Conservation (phyloP, 345 rosid genomes). For the Acer campestre region DNA sequence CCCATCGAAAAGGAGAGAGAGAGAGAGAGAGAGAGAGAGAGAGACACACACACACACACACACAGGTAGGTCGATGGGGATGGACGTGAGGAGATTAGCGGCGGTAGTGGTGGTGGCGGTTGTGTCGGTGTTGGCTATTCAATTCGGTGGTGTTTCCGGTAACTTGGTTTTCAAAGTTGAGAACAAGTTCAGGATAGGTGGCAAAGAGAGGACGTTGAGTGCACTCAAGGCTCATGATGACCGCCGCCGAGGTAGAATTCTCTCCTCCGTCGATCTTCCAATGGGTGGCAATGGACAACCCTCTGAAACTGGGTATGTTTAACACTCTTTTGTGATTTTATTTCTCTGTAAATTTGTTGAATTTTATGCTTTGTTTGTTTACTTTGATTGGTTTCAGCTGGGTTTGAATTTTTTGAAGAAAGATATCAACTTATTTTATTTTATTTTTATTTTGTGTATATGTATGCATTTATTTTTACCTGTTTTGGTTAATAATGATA, state of each 20-base stretch:
- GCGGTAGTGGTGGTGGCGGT: constrained; percentile 29
- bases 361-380: neutral
- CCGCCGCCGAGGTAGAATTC: constrained; percentile 69
- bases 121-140: constrained; percentile 29
- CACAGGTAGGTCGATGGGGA: neutral
- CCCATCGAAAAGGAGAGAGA: neutral
- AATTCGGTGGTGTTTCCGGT: constrained; percentile 30
- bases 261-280: constrained; percentile 59
- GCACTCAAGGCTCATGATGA: constrained; percentile 68
- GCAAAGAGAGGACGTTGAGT: constrained; percentile 39
- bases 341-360: neutral
- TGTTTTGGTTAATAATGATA: neutral
- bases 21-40: too few relatives aligned
- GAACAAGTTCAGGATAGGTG: constrained; percentile 53
- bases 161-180: constrained; percentile 62
- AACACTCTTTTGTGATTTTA: neutral
- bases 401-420: neutral
- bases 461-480: neutral
- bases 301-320: constrained; percentile 65
- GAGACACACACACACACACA: too few relatives aligned
- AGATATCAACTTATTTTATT: neutral
- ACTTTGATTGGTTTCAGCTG: neutral
- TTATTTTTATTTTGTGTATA: too few relatives aligned
- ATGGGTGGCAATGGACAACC: constrained; percentile 83
- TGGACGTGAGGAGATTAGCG: constrained; percentile 6